Conservation (phyloP, 2,329 filamentous ascomycete genomes). For the Diaporthe caulivora region DNA sequence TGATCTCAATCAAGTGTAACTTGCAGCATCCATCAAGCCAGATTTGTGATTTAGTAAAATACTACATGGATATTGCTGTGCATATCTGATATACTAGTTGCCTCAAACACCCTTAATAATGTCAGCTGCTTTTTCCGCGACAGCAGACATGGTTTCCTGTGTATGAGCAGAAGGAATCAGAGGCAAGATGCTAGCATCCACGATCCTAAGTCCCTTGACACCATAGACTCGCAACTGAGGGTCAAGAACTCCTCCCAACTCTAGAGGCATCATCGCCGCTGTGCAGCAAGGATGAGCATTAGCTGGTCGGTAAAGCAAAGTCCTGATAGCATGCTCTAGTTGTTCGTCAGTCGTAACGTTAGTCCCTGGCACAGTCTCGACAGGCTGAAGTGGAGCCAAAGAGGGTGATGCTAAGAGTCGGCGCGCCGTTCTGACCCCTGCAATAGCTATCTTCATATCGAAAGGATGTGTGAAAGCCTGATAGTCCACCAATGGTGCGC, state of each 20-base stretch:
- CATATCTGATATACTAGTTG: background rate
- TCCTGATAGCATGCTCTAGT: constrained; percentile 43
- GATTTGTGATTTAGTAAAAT: background rate
- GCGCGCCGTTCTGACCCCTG: constrained; percentile 52
- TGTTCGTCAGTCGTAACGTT: constrained; percentile 50
- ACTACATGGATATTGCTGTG: no score
- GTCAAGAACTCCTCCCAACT: constrained; percentile 56
- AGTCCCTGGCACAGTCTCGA: constrained; percentile 50
- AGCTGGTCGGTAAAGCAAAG: constrained; percentile 40
- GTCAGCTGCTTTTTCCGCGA: constrained; percentile 37
- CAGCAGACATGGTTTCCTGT: constrained; percentile 34
- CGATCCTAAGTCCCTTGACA: constrained; percentile 25
- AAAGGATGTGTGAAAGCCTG: constrained; percentile 53
- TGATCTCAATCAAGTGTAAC: background rate
- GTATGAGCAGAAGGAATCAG: constrained; percentile 34
- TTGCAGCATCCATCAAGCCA: background rate
- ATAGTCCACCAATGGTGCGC: constrained; percentile 54
- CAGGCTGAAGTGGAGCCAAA: constrained; percentile 48
- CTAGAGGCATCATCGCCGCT: constrained; percentile 55
- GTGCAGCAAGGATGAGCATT: constrained; percentile 56
- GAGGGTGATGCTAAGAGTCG: constrained; percentile 51
- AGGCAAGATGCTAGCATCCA: constrained; percentile 36
- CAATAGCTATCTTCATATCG: constrained; percentile 53
- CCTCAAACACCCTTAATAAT: background rate
- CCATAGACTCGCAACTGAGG: constrained; percentile 36